Conservation (phyloP, 1,284 basidiomycete genomes). For the Xerocomus amazonicus region DNA sequence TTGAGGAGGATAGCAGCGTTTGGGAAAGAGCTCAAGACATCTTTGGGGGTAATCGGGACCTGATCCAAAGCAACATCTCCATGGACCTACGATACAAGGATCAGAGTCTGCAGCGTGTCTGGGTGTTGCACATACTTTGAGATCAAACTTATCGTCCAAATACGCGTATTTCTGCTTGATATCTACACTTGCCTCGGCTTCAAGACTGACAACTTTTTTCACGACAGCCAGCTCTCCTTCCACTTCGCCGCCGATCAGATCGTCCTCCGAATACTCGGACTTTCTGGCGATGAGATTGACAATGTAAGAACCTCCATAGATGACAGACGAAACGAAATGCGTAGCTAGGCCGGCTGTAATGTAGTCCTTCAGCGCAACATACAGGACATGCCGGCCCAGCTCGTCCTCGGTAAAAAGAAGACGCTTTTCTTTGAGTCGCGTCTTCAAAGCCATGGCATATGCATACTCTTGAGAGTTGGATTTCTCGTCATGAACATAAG, state of each 20-base stretch:
- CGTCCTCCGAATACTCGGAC: background rate
- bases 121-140: background rate
- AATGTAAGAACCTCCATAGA: background rate
- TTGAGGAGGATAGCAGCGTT: background rate
- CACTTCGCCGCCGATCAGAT: background rate
- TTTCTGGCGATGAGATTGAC: background rate
- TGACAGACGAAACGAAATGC: background rate
- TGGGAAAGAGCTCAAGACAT: background rate
- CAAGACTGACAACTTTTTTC: background rate
- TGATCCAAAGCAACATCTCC: background rate
- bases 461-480: background rate
- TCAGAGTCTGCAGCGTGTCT: background rate
- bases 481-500: background rate
- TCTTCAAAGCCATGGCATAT: background rate
- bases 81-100: background rate
- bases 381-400: background rate
- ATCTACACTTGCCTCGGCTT: background rate
- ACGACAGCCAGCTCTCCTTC: background rate
- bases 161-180: background rate
- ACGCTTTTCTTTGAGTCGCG: background rate
- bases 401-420: background rate
- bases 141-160: constrained; percentile 1
- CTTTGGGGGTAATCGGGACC: background rate
- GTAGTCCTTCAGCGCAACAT: background rate
- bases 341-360: background rate